Base-by-base conservation (phyloP, 108 stramenopile genomes). In the Nitzschia inconspicua region DNA sequence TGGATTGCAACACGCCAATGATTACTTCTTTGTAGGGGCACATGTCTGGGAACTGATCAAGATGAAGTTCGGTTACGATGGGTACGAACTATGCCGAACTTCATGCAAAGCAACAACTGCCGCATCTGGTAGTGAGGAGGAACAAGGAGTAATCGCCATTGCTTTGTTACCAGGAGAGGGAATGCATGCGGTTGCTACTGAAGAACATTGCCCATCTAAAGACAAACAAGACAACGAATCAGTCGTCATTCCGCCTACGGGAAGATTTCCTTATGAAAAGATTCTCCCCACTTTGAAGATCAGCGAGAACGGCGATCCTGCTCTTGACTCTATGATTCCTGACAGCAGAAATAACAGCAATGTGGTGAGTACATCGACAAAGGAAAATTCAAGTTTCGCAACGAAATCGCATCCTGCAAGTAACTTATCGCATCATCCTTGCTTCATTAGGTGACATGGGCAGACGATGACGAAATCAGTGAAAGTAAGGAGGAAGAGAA, bases 11-110 rank as follows among this genome's bases (percentile, higher is more conserved):
- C 68, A 73, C 39, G 62, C 44, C 31, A 50, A 36, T 37, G 73
- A 83, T 48, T 83, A 65, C 36, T 69, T 63, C 40, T 70, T 77
- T 44, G 23, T 83, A 5, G 82, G 82, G 34, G 53, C 66, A 4
- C 59, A 53, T 52, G 70, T 69, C 4, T 83, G 82, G 82, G 49
- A 60, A 43, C 49, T 83, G 10, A 35, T 75, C 16, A 66, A 67
- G 44, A 53, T 66, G 34, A 75, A 83, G 32, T 83, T 83, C 66
- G 68, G 51, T 3, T 70, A 44, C 46, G 68, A 70, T 46, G 65
- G 66, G 28, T 66, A 60, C 39, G 72, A 65, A 25, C 46, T 59
- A 44, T 19, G 25, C n/a, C 27, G 73, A 31, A 44, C 52, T 24
- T 51, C 37, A 42, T 19, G 35, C 30, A 39, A 28, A 19, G 22